A percentile compares a stretch with the other conserved stretches of the same genome.
These are phyloP conservation scores for Claviceps sp. DNA, from an alignment of 2,329 filamentous ascomycete genomes.

Conservation along the genomic window DNA sequence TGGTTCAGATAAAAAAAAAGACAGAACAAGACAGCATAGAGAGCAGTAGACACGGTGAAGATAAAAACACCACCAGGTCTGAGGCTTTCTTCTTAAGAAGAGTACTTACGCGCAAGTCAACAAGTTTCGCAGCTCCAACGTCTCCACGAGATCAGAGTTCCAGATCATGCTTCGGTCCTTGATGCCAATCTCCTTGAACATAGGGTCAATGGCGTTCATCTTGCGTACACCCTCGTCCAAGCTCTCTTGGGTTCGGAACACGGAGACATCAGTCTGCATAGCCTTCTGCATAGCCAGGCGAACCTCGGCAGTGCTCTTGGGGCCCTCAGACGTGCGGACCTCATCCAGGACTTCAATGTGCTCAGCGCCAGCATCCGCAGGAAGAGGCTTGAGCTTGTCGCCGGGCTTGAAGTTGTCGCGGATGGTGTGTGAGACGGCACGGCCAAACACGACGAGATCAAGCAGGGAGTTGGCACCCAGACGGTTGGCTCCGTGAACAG, in stretches of 20 bases:
- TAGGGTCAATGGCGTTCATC: slow-evolving; percentile 72
- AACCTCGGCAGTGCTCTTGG: slow-evolving; percentile 80
- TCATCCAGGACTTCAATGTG: slow-evolving; percentile 79
- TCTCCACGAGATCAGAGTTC: slow-evolving; percentile 96
- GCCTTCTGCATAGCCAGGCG: slow-evolving; percentile 91
- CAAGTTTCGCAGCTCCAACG: slow-evolving; percentile 86
- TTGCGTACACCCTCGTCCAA: slow-evolving; percentile 86
- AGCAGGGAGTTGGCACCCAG: slow-evolving; percentile 96
- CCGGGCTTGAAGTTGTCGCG: slow-evolving; percentile 86
- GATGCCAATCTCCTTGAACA: slow-evolving; percentile 74
- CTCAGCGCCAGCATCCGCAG: slow-evolving; percentile 76
- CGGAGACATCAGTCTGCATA: slow-evolving; percentile 94
- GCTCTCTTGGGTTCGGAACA: slow-evolving; percentile 89
- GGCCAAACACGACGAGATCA: slow-evolving; percentile 93
- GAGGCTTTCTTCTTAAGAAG: too few relatives aligned
- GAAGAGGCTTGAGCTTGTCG: slow-evolving; percentile 62
- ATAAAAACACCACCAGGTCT: neutral
- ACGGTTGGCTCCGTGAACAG: slow-evolving; percentile 95
- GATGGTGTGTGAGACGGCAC: slow-evolving; percentile 93
- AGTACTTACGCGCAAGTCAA: slow-evolving; percentile 85
- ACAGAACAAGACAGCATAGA: neutral
- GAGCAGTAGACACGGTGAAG: neutral
- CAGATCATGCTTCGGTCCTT: slow-evolving; percentile 99
- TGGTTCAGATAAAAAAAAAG: neutral
- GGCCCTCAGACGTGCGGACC: slow-evolving; percentile 69